These are phyloP conservation scores for Boletus coccyginus DNA, from an alignment of 768 basidiomycete species.

Conservation along the genomic window DNA sequence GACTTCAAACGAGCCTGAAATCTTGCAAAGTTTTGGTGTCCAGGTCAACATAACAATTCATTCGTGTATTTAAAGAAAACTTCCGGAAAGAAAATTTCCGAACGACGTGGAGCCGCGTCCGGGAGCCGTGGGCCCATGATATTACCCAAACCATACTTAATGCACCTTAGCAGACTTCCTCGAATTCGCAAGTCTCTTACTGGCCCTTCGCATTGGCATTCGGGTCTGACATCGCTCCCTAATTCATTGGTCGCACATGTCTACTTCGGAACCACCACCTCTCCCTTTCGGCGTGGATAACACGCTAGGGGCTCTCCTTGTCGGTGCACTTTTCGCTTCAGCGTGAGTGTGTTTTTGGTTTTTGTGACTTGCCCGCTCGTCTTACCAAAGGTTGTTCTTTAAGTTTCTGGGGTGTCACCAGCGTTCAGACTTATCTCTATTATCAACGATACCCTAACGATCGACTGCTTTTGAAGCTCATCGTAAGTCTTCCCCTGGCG, in stretches of 20 bases:
- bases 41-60: neutral
- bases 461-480: constrained; percentile 31
- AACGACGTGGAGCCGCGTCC: no score
- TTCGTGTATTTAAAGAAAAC: neutral
- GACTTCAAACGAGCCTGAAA: no score
- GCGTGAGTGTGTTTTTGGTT: constrained; percentile 37
- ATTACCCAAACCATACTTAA: no score
- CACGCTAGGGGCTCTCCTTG: constrained; percentile 52
- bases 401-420: constrained; percentile 61
- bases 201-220: no score
- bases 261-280: neutral
- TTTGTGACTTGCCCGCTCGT: neutral
- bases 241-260: constrained; percentile 3
- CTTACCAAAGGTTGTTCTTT: neutral
- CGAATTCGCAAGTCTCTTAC: no score
- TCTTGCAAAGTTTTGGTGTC: no score
- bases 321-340: constrained; percentile 52
- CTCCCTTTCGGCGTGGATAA: constrained; percentile 37
- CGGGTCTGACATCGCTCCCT: neutral
- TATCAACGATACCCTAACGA: constrained; percentile 40
- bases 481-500: constrained; percentile 30
- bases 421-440: constrained; percentile 52
- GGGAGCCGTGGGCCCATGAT: no score
- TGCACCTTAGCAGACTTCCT: no score
- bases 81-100: neutral